These are phyloP conservation scores for Marsdenia floribunda DNA, from an alignment of 257 asterid genomes.

Conservation along the genomic window DNA sequence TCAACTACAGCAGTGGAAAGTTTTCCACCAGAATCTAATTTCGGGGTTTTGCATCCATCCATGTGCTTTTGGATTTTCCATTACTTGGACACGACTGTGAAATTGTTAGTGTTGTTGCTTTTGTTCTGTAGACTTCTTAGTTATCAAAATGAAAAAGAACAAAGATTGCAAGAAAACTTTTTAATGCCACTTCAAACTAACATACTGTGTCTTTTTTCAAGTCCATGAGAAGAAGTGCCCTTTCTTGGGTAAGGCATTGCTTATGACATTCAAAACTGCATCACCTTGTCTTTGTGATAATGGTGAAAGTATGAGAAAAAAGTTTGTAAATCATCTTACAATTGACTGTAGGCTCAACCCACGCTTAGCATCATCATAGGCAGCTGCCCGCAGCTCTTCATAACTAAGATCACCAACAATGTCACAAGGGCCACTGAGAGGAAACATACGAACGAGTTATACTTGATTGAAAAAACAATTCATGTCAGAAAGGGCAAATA, in stretches of 20 bases:
- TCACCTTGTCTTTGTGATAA: not conserved
- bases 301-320: slow-evolving; percentile 13
- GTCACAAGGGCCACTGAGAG: slow-evolving; percentile 86
- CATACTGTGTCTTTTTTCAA: not conserved
- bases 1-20: not conserved
- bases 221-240: not conserved
- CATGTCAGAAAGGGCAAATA: not conserved
- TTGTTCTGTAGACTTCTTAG: not conserved
- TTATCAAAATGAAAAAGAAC: not conserved
- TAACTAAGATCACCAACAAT: slow-evolving; percentile 72
- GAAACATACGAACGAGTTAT: slow-evolving; percentile 3
- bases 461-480: not conserved
- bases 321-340: slow-evolving; percentile 44
- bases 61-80: not conserved
- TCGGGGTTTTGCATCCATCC: not conserved
- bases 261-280: not conserved
- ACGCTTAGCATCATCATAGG: slow-evolving; percentile 75
- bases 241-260: not conserved
- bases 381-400: slow-evolving; percentile 83
- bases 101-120: not conserved
- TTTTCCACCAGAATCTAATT: not conserved
- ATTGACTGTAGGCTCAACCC: slow-evolving; percentile 64
- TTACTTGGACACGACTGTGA: not conserved
- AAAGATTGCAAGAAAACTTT: not conserved
- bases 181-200: not conserved